Evolutionary conservation across 2,329 filamentous ascomycete species (phyloP), one percentile per base, ranked within the genome.

Genomic region (Lachnellula cervina): DNA sequence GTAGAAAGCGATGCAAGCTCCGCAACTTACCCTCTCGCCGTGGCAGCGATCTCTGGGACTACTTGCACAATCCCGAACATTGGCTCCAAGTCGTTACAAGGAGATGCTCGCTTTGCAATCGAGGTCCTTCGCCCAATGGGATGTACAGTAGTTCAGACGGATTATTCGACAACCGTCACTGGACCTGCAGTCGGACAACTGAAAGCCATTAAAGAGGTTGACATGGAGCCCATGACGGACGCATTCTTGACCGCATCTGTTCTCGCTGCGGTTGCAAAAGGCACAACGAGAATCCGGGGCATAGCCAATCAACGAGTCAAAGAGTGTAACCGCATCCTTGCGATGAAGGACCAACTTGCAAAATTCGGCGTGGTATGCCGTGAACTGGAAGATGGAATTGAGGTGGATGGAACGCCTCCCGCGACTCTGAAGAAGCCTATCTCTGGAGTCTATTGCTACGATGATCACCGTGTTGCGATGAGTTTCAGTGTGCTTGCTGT

Each of bases 211-310:
- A 76, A 84, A 17, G 87, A 93, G 57, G 85, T 99, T 28, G 92
- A 99, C 68, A 99, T 99, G 94, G 94, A 97, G 71, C 89, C 93
- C 1, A 99, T 99, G 94, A 99, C 94, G 0, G 94, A 99, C 72
- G 94, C 94, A 49, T 99, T 99, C 78, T 79, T 99, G 51, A 97
- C 92, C 4, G 94, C 94, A 17, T 95, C 91, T 1, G 91, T 96
- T 4, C 80, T 99, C 47, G 94, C 91, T 25, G 94, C 94, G 37
- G 90, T 96, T 44, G 91, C 93, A 9, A 84, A 81, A 14, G 90
- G 89, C 2, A 85, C 84, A 50, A 99, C 94, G 0, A 84, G 83
- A 54, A 97, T 99, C 62, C 88, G 86, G 16, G 94, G 94, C 49
- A 99, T 99, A 64, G 94, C 94, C 32, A 99, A 99, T 68, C 94